Percentiles rank a stretch among this genome's conserved stretches.
phyloP scores from a whole-genome alignment of 345 rosid species.

The Citrus sinensis region DNA sequence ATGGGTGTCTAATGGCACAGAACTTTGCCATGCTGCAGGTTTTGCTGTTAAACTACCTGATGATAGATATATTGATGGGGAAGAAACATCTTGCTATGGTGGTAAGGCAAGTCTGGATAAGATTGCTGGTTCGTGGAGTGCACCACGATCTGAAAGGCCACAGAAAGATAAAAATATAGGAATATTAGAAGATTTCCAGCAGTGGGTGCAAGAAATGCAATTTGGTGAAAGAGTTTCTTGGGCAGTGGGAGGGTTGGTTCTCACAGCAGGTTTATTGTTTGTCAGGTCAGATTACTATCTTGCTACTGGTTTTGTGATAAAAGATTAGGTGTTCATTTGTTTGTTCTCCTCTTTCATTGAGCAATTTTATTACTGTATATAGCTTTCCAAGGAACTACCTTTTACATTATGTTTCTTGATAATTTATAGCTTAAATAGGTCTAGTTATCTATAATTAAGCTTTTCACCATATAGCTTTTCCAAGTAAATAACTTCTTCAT shows the following conservation, averaged over 20 bases:
- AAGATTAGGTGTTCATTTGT: not conserved
- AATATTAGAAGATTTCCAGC: conserved; percentile 37
- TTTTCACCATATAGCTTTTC: not conserved
- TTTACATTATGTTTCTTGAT: not conserved
- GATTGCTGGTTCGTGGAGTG: conserved; percentile 69
- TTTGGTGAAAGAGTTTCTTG: conserved; percentile 55
- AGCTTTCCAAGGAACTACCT: not conserved
- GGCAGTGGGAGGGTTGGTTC: conserved; percentile 86
- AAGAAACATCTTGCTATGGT: conserved; percentile 71
- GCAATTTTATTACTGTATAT: not conserved
- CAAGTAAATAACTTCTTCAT: not conserved
- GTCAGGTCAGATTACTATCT: conserved; percentile 43
- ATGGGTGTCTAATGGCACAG: conserved; percentile 85
- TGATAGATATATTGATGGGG: conserved; percentile 23
- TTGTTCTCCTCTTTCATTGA: not conserved
- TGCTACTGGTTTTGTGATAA: not conserved
- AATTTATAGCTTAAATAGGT: not conserved
- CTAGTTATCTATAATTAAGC: not conserved
- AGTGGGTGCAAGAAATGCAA: conserved; percentile 48
- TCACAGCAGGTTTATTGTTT: conserved; percentile 61
- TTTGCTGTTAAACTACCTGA: conserved; percentile 50
- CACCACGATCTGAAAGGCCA: conserved; percentile 35
- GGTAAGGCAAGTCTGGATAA: conserved; percentile 78
- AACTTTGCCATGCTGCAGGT: conserved; percentile 81
- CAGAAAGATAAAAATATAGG: conserved; percentile 25